Evolutionary conservation across 192 early-diverging fungal genomes (phyloP), one percentile per base, ranked within the genome.

Genomic region (Dissophora ornata): DNA sequence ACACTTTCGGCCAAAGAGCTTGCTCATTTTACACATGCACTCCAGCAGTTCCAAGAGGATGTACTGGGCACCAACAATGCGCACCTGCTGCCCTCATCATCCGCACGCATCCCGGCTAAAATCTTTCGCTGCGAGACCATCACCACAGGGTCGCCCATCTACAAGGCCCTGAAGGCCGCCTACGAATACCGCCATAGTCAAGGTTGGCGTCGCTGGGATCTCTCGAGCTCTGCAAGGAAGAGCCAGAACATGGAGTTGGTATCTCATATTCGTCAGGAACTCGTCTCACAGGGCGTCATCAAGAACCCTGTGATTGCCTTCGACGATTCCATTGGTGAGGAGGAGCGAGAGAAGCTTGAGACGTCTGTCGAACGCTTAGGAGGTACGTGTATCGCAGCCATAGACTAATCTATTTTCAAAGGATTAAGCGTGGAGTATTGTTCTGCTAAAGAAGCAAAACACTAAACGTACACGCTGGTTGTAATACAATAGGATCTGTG

Each of bases 11-110:
- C 79, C 32, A 58, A 71, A 25, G 81, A 84, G 3, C 75, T 88
- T 21, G 78, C 87, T 13, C 44, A 57, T 8, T 75, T 86, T 21
- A 59, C 78, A 15, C 74, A 81, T 34, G 64, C 73, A 11, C 47
- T 88, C 41, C 83, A 85, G 41, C 80, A 86, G 46, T 85, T 86
- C 52, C 87, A 88, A 64, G 79, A 88, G 51, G 80, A 85, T 19
- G 63, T 51, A 44, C 63, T 88, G 6, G 87, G 87, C 3, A 26
- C 71, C 34, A 15, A 48, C 16, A 62, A 32, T 19, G 13, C 58
- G 11, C 58, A 52, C 58, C 57, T 54, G 16, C 67, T 75, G 2
- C 26, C 50, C 15, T 50, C 57, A 16, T 56, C 54, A 7, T 66
- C 81, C 2, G 42, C 69, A 11, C 73, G 81, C 24, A 80, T 88